These are phyloP conservation scores for Stagonosporopsis cucurbitacearum DNA, from an alignment of 2,329 filamentous ascomycete genomes.

Conservation along the genomic window DNA sequence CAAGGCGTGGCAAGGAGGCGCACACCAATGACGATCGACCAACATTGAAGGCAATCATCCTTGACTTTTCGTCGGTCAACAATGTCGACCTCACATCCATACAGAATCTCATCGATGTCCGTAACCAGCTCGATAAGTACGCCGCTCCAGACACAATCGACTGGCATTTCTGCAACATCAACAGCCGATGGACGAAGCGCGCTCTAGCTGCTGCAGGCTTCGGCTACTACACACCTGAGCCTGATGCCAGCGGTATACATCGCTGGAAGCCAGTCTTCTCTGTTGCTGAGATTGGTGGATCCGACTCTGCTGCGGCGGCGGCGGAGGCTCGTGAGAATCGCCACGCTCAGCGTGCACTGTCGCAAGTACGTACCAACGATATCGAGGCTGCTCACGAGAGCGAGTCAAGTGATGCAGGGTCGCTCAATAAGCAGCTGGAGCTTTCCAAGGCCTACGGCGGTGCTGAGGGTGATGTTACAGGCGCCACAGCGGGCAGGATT, in stretches of 20 bases:
- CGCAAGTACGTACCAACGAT: constrained; percentile 58
- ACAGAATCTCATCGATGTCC: constrained; percentile 91
- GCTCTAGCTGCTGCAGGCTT: constrained; percentile 90
- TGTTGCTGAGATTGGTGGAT: constrained; percentile 85
- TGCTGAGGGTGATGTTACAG: constrained; percentile 35
- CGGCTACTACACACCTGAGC: constrained; percentile 72
- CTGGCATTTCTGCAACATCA: constrained; percentile 93
- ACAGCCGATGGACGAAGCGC: constrained; percentile 92
- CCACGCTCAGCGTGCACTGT: constrained; percentile 25
- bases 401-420: constrained; percentile 31
- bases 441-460: constrained; percentile 42
- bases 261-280: constrained; percentile 94
- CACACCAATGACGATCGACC: constrained; percentile 61
- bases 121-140: constrained; percentile 93
- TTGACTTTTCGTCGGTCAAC: constrained; percentile 94
- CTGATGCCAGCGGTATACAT: constrained; percentile 61
- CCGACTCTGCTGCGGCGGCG: constrained; percentile 71
- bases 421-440: constrained; percentile 43
- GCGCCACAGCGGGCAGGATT: constrained; percentile 23
- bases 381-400: constrained; percentile 29
- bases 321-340: constrained; percentile 72
- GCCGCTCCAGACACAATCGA: constrained; percentile 82
- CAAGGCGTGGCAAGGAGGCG: constrained; percentile 61
- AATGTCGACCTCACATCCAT: constrained; percentile 93
- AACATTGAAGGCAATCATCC: constrained; percentile 82